Evolutionary conservation across 768 basidiomycete species (phyloP), one percentile per base, ranked within the genome.

Genomic region (Agaricus subrufescens): DNA sequence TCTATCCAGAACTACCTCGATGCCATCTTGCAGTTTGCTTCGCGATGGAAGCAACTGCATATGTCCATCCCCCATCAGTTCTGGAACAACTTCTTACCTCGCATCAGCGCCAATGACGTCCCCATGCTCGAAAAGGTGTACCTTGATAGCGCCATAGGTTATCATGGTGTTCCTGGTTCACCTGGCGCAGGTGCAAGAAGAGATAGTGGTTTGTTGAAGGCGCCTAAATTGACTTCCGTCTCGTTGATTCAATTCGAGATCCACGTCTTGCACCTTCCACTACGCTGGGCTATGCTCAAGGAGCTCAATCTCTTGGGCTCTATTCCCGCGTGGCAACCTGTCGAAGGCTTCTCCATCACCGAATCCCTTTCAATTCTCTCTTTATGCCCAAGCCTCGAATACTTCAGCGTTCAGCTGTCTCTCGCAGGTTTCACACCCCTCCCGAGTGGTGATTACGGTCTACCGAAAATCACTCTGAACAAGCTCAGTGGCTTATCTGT

Each of bases 41-140:
- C 37, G 23, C 42, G 46, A 25, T 62, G 61, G 61, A 52, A 55
- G 25, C 56, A 49, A 27, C 50, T 58, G 9, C 56, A 62, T n/a
- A 46, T 62, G 19, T 48, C 52, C 4, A 34, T 53, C 12, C 58
- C 61, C 19, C 52, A 59, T 8, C 49, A 37, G 31, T 31, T 34
- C 31, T 45, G 56, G 56, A 43, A 54, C 43, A 38, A 59, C 43
- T 42, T 62, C 52, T 25, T 56, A 43, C 34, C 54, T 37, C 52
- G 55, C 1, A 31, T 50, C 25, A 48, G 55, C 12, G 48, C 38
- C 14, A 46, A n/a, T 15, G 55, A 56, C 46, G 55, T 50, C 5
- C 48, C 49, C 3, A 34, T 56, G 7, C 46, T 56, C 48, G 55
- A 56, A 39, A 56, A 56, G 48, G 26, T 56, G 26, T 50, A 56